phyloP scores from a whole-genome alignment of 768 basidiomycete genomes.

The Pleurotus cornucopiae region DNA sequence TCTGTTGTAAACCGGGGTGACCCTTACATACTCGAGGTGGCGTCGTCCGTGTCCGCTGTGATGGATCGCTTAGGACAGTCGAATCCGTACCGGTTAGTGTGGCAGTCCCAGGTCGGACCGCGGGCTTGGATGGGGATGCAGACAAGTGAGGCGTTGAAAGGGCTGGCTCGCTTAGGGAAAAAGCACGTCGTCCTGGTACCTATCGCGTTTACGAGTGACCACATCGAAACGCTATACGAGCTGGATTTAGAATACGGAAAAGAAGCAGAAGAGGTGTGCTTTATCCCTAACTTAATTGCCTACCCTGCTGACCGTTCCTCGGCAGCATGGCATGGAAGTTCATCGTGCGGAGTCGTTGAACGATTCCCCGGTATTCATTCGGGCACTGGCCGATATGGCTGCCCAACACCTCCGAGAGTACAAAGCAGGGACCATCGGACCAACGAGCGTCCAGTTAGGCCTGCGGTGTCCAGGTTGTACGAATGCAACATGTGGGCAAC shows the following conservation, averaged over 20 bases:
- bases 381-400: constrained; percentile 90
- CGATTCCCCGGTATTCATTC: constrained; percentile 92
- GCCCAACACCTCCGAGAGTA: constrained; percentile 72
- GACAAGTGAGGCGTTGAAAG: constrained; percentile 88
- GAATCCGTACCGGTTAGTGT: constrained; percentile 90
- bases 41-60: constrained; percentile 88
- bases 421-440: constrained; percentile 47
- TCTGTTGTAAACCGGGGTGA: constrained; percentile 98
- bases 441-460: constrained; percentile 73
- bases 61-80: constrained; percentile 80
- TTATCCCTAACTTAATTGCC: constrained; percentile 3
- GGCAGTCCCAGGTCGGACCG: constrained; percentile 98
- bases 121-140: constrained; percentile 99
- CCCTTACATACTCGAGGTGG: constrained; percentile 94
- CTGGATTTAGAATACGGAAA: constrained; percentile 90
- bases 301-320: constrained; percentile 3
- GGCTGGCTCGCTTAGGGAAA: constrained; percentile 69
- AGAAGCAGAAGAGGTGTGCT: constrained; percentile 83
- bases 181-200: constrained; percentile 84
- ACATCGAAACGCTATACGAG: constrained; percentile 98
- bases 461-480: constrained; percentile 94
- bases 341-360: constrained; percentile 89
- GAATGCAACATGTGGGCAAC: constrained; percentile 80
- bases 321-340: constrained; percentile 86
- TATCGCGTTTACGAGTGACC: constrained; percentile 98